phyloP scores from a whole-genome alignment of 2,329 filamentous ascomycete genomes.

The Alternaria burnsii region DNA sequence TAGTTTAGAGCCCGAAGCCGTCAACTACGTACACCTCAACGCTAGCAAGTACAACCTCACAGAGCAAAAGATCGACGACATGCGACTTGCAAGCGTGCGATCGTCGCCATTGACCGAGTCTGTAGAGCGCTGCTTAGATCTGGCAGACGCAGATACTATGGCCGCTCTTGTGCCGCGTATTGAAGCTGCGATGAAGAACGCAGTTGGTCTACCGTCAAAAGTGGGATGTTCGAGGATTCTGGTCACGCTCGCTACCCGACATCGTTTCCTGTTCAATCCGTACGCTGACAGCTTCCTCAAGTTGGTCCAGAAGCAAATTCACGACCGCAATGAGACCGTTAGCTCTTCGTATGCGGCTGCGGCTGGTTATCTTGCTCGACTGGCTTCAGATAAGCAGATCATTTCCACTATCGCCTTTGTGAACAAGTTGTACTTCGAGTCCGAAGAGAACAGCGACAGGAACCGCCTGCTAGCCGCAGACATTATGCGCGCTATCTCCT shows the following conservation, averaged over 20 bases:
- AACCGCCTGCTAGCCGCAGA: constrained; percentile 81
- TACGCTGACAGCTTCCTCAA: constrained; percentile 80
- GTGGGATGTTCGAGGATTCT: constrained; percentile 88
- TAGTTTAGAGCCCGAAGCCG: constrained; percentile 84
- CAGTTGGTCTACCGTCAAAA: constrained; percentile 92
- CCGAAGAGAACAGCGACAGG: constrained; percentile 78
- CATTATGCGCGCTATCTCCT: constrained; percentile 82
- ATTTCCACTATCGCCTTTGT: constrained; percentile 63
- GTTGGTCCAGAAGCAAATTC: constrained; percentile 78
- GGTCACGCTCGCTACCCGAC: constrained; percentile 82
- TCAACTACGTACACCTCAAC: constrained; percentile 93
- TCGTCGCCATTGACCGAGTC: constrained; percentile 91
- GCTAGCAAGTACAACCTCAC: constrained; percentile 84
- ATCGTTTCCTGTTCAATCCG: constrained; percentile 76
- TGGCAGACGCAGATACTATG: constrained; percentile 82
- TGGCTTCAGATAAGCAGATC: constrained; percentile 67
- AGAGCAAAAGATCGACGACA: constrained; percentile 87
- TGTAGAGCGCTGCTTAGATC: constrained; percentile 86
- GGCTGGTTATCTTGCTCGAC: constrained; percentile 81
- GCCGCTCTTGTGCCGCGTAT: constrained; percentile 74
- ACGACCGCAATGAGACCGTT: constrained; percentile 94
- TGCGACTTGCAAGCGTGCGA: constrained; percentile 81
- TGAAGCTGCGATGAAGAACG: constrained; percentile 80
- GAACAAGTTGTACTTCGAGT: constrained; percentile 78
- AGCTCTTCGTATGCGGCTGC: constrained; percentile 87